Percentiles rank a stretch among this genome's conserved stretches.
Evolutionary conservation across 2,329 filamentous ascomycete species (phyloP).

Genomic region (Diaporthe sp.): DNA sequence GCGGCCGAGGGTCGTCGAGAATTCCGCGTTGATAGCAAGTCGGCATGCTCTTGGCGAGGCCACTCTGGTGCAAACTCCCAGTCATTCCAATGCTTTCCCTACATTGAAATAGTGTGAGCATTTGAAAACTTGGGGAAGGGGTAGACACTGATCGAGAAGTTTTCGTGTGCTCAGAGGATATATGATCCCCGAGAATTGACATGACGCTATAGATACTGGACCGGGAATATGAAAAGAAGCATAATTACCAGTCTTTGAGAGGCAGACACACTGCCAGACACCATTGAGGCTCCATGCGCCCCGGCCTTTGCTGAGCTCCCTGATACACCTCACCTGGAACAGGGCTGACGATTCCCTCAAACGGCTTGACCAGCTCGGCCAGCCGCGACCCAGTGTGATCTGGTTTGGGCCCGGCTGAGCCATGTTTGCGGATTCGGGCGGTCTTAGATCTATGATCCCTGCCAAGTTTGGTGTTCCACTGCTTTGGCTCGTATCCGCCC

Average conservation of each 20-base stretch:
- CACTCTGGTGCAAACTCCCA: background rate
- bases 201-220: background rate
- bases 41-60: background rate
- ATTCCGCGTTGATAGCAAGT: background rate
- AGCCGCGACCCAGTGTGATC: background rate
- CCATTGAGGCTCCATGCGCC: background rate
- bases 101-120: background rate
- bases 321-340: slow-evolving; percentile 13
- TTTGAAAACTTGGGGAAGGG: background rate
- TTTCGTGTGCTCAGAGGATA: background rate
- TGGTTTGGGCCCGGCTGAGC: background rate
- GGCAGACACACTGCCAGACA: slow-evolving; percentile 1
- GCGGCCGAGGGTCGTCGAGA: background rate
- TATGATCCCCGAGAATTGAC: background rate
- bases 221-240: background rate
- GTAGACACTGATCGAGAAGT: background rate
- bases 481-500: background rate
- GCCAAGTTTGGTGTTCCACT: too few relatives aligned
- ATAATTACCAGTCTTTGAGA: background rate
- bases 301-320: background rate
- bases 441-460: background rate
- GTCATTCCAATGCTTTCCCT: background rate
- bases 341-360: slow-evolving; percentile 3
- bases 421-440: background rate
- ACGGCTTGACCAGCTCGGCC: background rate